These are phyloP conservation scores for Dioszegia crocea DNA, from an alignment of 768 basidiomycete genomes.

Conservation along the genomic window DNA sequence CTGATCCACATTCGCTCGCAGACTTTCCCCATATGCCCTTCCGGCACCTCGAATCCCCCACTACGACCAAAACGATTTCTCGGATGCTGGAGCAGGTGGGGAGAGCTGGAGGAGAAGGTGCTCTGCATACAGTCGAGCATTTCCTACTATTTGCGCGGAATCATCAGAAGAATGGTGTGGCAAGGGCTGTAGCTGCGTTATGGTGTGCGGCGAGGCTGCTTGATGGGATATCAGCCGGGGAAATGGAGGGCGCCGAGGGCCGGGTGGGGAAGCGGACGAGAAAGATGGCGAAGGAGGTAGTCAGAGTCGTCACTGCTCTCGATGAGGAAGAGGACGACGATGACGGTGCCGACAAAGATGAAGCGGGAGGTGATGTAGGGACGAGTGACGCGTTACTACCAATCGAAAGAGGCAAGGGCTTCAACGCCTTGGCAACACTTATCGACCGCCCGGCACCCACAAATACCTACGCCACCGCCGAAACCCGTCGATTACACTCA, in stretches of 20 bases:
- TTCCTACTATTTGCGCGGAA: slow-evolving; percentile 66
- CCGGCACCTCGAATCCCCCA: slow-evolving; percentile 30
- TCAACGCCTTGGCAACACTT: slow-evolving; percentile 60
- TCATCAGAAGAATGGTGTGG: slow-evolving; percentile 55
- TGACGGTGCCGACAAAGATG: slow-evolving; percentile 25
- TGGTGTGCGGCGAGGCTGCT: slow-evolving; percentile 78
- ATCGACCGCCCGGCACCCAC: slow-evolving; percentile 43
- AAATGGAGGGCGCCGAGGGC: slow-evolving; percentile 24
- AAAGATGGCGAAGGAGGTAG: slow-evolving; percentile 63
- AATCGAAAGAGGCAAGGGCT: slow-evolving; percentile 65
- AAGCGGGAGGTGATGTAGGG: slow-evolving; percentile 34
- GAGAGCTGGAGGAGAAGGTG: slow-evolving; percentile 62
- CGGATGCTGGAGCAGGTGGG: slow-evolving; percentile 73
- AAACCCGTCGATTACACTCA: slow-evolving; percentile 33
- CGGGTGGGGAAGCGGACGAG: slow-evolving; percentile 56
- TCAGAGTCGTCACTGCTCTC: slow-evolving; percentile 63
- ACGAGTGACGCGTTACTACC: slow-evolving; percentile 49
- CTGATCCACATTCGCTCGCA: neutral
- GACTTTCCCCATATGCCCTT: slow-evolving; percentile 40
- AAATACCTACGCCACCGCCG: slow-evolving; percentile 36
- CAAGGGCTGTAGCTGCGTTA: slow-evolving; percentile 57
- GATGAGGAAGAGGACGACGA: slow-evolving; percentile 58
- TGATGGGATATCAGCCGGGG: slow-evolving; percentile 60
- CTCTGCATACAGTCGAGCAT: slow-evolving; percentile 67
- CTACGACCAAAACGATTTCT: slow-evolving; percentile 56